Evolutionary conservation across 805 yeast species (phyloP).

Genomic region (Spathaspora girioi): DNA sequence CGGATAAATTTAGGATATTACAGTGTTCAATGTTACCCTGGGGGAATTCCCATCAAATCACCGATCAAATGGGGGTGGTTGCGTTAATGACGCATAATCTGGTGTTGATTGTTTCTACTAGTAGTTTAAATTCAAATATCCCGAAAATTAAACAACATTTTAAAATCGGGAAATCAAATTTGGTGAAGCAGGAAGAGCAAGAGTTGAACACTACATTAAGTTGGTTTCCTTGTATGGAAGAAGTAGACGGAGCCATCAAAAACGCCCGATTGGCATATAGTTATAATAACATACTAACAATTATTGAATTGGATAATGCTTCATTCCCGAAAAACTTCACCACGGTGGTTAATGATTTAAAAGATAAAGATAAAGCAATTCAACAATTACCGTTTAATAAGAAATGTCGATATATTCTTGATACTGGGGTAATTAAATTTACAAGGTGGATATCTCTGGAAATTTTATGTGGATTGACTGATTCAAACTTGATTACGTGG

Average conservation of each 20-base stretch:
- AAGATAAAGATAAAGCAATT: conserved; percentile 35
- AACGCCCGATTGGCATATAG: conserved; percentile 58
- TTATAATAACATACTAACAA: conserved; percentile 59
- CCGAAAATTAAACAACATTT: conserved; percentile 45
- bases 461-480: conserved; percentile 21
- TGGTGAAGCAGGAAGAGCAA: conserved; percentile 5
- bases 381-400: conserved; percentile 23
- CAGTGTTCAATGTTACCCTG: conserved; percentile 53
- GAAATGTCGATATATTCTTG: conserved; percentile 19
- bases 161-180: conserved; percentile 47
- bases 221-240: conserved; percentile 57
- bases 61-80: conserved; percentile 56
- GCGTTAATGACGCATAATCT: conserved; percentile 55
- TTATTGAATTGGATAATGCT: conserved; percentile 47
- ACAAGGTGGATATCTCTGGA: conserved; percentile 51
- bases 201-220: conserved; percentile 20
- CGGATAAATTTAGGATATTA: conserved; percentile 14
- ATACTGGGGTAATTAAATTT: conserved; percentile 32
- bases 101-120: conserved; percentile 51
- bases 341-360: conserved; percentile 23
- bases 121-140: conserved; percentile 27
- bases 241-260: conserved; percentile 9
- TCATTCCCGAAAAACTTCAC: conserved; percentile 27
- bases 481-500: conserved; percentile 7
- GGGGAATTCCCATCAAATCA: conserved; percentile 50